Conservation (phyloP, 2,329 filamentous ascomycete species). For the Verticillium albo-atrum region DNA sequence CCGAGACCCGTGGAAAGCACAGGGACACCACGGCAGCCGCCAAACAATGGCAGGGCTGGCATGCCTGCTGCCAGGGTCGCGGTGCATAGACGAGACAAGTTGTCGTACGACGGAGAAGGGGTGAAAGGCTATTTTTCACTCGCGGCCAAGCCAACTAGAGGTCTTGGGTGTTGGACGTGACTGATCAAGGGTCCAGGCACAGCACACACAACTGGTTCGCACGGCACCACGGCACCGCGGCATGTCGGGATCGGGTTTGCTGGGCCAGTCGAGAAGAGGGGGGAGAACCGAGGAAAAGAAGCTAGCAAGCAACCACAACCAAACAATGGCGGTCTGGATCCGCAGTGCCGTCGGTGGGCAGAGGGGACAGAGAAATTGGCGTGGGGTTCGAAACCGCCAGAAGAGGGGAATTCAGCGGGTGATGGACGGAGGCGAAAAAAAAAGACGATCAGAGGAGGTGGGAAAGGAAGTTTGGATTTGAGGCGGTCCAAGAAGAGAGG, state of each 20-base stretch:
- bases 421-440: neutral
- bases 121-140: neutral
- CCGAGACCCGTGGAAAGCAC: neutral
- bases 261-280: neutral
- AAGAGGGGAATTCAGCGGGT: neutral
- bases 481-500: neutral
- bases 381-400: neutral
- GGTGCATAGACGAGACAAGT: neutral
- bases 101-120: constrained; percentile 1
- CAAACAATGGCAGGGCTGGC: neutral
- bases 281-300: neutral
- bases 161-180: neutral
- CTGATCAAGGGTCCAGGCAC: neutral
- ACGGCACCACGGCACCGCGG: neutral
- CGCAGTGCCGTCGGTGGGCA: neutral
- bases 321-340: neutral
- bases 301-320: neutral
- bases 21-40: neutral
- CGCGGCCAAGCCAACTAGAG: neutral
- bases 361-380: neutral
- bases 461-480: neutral
- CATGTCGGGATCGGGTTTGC: neutral
- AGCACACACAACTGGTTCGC: neutral
- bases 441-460: neutral
- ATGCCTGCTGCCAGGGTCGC: neutral